phyloP scores from a whole-genome alignment of 2,329 filamentous ascomycete genomes.

The Cryphonectria carpinicola region DNA sequence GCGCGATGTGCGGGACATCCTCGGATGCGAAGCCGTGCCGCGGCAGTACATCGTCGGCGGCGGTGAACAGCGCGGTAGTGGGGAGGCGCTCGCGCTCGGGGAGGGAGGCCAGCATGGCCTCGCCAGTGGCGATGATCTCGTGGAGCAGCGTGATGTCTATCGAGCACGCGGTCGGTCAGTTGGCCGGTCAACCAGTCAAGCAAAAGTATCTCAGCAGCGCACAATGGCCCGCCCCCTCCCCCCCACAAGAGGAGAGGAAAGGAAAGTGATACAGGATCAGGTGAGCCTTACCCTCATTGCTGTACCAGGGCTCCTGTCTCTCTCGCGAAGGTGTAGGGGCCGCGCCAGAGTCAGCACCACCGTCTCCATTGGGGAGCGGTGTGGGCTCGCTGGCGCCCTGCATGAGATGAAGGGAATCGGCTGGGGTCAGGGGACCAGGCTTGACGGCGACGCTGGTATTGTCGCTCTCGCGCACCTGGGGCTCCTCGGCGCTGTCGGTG shows the following conservation, averaged over 20 bases:
- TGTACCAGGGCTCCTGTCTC: conserved; percentile 27
- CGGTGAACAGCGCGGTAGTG: conserved; percentile 77
- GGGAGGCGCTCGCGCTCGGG: conserved; percentile 67
- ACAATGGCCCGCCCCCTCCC: conserved; percentile 16
- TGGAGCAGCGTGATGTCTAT: conserved; percentile 79
- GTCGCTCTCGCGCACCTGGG: conserved; percentile 27
- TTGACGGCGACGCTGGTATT: conserved; percentile 28
- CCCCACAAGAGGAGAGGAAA: not conserved
- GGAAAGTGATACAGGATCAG: not conserved
- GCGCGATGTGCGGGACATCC: conserved; percentile 73
- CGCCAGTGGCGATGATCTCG: conserved; percentile 73
- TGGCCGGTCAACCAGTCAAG: conserved; percentile 54
- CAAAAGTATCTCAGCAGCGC: not conserved
- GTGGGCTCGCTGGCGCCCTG: conserved; percentile 21
- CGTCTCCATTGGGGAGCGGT: conserved; percentile 25
- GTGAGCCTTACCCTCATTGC: conserved; percentile 24
- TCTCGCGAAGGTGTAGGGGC: conserved; percentile 18
- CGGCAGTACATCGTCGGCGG: conserved; percentile 78
- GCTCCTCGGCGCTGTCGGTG: conserved; percentile 27
- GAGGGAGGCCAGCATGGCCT: conserved; percentile 62
- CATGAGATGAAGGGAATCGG: conserved; percentile 22
- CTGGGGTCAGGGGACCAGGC: not conserved
- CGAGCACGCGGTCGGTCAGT: not conserved
- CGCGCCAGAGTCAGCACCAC: conserved; percentile 20
- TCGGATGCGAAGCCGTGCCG: conserved; percentile 72